A percentile compares a stretch with the other conserved stretches of the same genome.
These are phyloP conservation scores for Dalbergia oliveri DNA, from an alignment of 306 rosid genomes.

Conservation along the genomic window DNA sequence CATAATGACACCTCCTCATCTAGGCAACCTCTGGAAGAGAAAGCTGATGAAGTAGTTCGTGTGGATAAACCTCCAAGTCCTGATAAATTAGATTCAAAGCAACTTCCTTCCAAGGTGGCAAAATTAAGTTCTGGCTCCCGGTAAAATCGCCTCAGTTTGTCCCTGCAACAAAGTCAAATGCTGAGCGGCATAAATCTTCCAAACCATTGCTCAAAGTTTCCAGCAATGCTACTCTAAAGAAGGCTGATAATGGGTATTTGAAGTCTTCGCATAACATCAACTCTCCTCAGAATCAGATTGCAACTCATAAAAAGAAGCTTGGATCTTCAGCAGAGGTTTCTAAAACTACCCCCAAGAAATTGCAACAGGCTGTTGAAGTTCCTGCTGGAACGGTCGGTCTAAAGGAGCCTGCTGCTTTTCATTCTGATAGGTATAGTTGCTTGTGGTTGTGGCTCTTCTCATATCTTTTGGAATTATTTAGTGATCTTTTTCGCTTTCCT, in stretches of 20 bases:
- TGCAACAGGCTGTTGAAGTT: constrained; percentile 58
- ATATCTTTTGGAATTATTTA: constrained; percentile 29
- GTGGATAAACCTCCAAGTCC: constrained; percentile 54
- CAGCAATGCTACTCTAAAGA: constrained; percentile 60
- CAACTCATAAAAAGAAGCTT: constrained; percentile 61
- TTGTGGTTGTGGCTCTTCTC: constrained; percentile 34
- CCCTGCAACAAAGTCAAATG: constrained; percentile 53
- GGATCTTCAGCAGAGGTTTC: constrained; percentile 66
- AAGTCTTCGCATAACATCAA: constrained; percentile 56
- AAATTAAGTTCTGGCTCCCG: constrained; percentile 67
- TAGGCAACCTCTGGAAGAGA: constrained; percentile 53
- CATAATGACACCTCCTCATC: constrained; percentile 53
- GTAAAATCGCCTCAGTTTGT: constrained; percentile 67
- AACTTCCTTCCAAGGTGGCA: constrained; percentile 57
- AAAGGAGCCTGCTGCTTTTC: constrained; percentile 62
- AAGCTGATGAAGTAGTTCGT: constrained; percentile 52
- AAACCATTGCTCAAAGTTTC: constrained; percentile 62
- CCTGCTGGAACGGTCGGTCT: constrained; percentile 54
- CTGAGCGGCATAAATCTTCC: constrained; percentile 65
- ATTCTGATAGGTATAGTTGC: constrained; percentile 66
- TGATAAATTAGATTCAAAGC: constrained; percentile 61
- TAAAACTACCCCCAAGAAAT: constrained; percentile 61
- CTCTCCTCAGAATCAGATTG: constrained; percentile 65
- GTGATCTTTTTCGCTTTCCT: constrained; percentile 29
- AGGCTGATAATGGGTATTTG: constrained; percentile 54